Base-by-base conservation (phyloP, 2,329 filamentous ascomycete species). In the Cephalotrichum gorgonifer region DNA sequence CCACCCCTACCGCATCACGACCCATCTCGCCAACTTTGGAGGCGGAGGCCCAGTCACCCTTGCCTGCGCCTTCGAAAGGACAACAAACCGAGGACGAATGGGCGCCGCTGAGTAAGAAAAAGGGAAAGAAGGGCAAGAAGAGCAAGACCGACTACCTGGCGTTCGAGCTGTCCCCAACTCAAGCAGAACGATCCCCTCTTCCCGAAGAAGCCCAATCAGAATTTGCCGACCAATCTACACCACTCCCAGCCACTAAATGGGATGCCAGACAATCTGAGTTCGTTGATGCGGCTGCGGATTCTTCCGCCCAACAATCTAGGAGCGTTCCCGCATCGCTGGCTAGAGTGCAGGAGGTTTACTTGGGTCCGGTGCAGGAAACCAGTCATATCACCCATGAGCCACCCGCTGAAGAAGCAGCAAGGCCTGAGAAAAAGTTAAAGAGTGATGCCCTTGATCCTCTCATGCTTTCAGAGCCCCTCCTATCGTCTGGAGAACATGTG, bases 351-450 rank as follows among this genome's bases (percentile, higher is more conserved):
- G 51, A 46, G 56, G 48, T 62, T 11, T 60, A 65, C 45, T 55
- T 65, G 27, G 61, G 60, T 2, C 64, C 64, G 15, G 62, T 61
- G 42, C 64, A 65, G 47, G 50, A 60, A 22, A 63, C 56, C 46
- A 65, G 62, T 45, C 57, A 58, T 47, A 52, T 69, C 22, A 54
- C 60, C 50, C 66, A 69, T 44, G 66, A 68, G 2, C 59, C 58
- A 38, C 64, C 65, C 7, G 65, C 65, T 42, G 65, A 64, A 44
- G 56, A 65, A 48, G 57, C 62, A 17, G 57, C 58, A 22, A 59
- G 59, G 30, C 60, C 59, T 17, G 62, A 61, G 43, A 69, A 68
- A 56, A 66, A 62, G 55, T 48, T 57, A 45, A 64, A 62, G 50
- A 41, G 26, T 4, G 46, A 64, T 57, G 20, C 51, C 53, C 48